Percentiles rank a stretch among this genome's conserved stretches.
Conservation (phyloP, 2,329 filamentous ascomycete genomes). For the Cercospora janseana region DNA sequence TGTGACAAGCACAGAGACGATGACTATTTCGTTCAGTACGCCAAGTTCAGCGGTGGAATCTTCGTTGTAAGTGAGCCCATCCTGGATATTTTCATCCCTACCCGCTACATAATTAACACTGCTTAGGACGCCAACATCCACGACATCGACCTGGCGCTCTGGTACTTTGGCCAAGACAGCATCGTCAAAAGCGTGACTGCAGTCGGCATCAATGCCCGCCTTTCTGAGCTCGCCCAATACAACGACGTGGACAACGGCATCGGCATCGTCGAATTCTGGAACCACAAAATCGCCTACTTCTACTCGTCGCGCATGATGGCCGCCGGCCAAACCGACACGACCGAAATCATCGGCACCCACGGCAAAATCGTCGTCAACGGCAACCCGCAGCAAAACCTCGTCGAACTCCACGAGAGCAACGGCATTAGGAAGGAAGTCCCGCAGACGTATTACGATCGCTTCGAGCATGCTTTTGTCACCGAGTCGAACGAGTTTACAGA, state of each 20-base stretch:
- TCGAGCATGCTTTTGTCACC: constrained; percentile 61
- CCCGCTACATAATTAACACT: no score
- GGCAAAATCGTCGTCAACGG: constrained; percentile 63
- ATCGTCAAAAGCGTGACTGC: constrained; percentile 57
- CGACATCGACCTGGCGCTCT: constrained; percentile 65
- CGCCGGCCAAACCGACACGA: constrained; percentile 64
- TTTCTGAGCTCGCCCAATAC: constrained; percentile 57
- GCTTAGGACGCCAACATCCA: constrained; percentile 69
- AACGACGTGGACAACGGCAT: constrained; percentile 63
- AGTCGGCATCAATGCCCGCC: constrained; percentile 58
- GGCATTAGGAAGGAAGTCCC: constrained; percentile 62
- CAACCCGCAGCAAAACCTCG: constrained; percentile 55
- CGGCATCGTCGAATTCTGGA: constrained; percentile 64
- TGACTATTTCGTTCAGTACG: constrained; percentile 68
- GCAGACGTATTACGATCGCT: constrained; percentile 61
- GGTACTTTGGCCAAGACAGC: constrained; percentile 59
- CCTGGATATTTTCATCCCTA: no score
- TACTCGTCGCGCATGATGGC: constrained; percentile 67
- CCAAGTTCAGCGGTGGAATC: constrained; percentile 64
- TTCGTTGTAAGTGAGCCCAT: no score
- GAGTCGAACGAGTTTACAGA: constrained; percentile 64
- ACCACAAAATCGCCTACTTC: constrained; percentile 62
- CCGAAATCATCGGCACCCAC: constrained; percentile 65
- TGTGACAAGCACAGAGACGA: constrained; percentile 65
- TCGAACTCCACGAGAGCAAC: constrained; percentile 54